Percentiles rank a stretch among this genome's conserved stretches.
Conservation (phyloP, 2,329 filamentous ascomycete genomes). For the Rutstroemia sp. region DNA sequence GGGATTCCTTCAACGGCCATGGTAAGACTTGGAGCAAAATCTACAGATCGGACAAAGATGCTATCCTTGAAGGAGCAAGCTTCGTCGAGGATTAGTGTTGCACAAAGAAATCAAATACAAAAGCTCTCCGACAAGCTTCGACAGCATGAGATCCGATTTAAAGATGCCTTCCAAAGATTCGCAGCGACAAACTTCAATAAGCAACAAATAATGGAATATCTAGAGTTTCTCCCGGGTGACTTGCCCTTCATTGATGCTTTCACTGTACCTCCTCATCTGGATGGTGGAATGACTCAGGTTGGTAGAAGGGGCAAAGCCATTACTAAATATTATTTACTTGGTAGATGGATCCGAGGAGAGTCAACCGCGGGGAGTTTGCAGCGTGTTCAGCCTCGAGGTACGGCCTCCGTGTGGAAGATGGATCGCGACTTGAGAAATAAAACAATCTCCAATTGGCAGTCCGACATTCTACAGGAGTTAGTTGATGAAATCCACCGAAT, state of each 20-base stretch:
- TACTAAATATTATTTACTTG: conserved; percentile 41
- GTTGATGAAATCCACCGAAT: conserved; percentile 34
- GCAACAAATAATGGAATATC: conserved; percentile 32
- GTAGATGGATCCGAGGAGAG: conserved; percentile 42
- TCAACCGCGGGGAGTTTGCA: conserved; percentile 38
- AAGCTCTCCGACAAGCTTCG: conserved; percentile 32
- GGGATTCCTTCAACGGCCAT: conserved; percentile 45
- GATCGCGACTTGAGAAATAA: conserved; percentile 29
- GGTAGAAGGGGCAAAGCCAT: conserved; percentile 40
- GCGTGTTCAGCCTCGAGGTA: conserved; percentile 21
- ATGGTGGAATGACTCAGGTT: conserved; percentile 39
- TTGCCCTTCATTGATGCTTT: conserved; percentile 50
- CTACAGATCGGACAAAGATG: conserved; percentile 37
- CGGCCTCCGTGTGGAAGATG: conserved; percentile 46
- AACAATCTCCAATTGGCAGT: conserved; percentile 37
- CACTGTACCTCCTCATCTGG: conserved; percentile 35
- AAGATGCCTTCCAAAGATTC: conserved; percentile 17
- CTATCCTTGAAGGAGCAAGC: conserved; percentile 41
- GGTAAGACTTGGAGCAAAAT: conserved; percentile 58
- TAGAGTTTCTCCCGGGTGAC: conserved; percentile 46
- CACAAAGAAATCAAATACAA: conserved; percentile 37
- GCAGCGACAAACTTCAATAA: conserved; percentile 10
- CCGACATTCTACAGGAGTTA: conserved; percentile 42
- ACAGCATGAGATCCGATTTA: conserved; percentile 22
- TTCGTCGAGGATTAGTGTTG: conserved; percentile 26